phyloP scores from a whole-genome alignment of 208 protist species.

The Leishmania gerbilli region DNA sequence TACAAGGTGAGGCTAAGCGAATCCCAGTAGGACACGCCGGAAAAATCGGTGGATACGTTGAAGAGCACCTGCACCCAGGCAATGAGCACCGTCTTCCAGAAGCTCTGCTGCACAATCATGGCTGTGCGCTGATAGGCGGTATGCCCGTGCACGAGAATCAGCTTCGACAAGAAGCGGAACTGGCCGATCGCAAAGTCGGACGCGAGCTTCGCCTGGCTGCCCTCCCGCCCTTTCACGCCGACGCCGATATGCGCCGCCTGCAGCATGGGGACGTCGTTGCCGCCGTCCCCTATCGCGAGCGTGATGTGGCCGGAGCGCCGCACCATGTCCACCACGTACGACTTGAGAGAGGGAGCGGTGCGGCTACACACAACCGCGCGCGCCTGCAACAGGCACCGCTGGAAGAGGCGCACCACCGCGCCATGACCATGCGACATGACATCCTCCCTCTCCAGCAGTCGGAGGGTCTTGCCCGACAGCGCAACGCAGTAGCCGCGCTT shows the following conservation, averaged over 20 bases:
- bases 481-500: slow-evolving; percentile 38
- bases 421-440: slow-evolving; percentile 26
- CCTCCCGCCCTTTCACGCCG: slow-evolving; percentile 90
- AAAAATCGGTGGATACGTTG: slow-evolving; percentile 80
- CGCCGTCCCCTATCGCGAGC: slow-evolving; percentile 94
- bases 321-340: slow-evolving; percentile 60
- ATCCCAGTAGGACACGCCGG: slow-evolving; percentile 90
- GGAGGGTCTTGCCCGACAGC: slow-evolving; percentile 64
- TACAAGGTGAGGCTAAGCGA: slow-evolving; percentile 84
- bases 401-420: slow-evolving; percentile 44
- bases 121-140: slow-evolving; percentile 90
- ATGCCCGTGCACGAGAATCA: slow-evolving; percentile 95
- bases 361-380: slow-evolving; percentile 75
- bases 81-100: slow-evolving; percentile 96
- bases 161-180: slow-evolving; percentile 89
- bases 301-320: slow-evolving; percentile 63
- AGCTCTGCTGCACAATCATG: slow-evolving; percentile 95
- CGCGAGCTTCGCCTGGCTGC: slow-evolving; percentile 83
- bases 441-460: slow-evolving; percentile 43
- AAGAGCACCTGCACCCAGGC: slow-evolving; percentile 94
- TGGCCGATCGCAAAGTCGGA: slow-evolving; percentile 93
- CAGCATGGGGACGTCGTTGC: slow-evolving; percentile 96
- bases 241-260: slow-evolving; percentile 91
- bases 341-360: slow-evolving; percentile 71
- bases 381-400: slow-evolving; percentile 49